Conservation (phyloP, 1,284 basidiomycete genomes). For the Wolfiporia cocos region DNA sequence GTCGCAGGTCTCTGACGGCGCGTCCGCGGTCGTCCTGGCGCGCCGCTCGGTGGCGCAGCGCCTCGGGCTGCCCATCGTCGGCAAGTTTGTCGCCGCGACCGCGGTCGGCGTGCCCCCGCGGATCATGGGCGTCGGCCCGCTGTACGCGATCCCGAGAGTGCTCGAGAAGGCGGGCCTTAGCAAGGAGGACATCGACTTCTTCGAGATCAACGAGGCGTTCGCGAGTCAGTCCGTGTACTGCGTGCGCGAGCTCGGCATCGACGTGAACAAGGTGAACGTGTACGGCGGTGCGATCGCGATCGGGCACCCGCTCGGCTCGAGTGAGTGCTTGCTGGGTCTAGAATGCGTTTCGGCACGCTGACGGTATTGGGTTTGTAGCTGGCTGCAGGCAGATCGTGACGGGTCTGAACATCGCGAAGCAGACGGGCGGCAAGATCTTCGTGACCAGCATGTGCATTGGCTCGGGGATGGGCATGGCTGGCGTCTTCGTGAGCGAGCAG, state of each 20-base stretch:
- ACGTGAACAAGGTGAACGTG: conserved; percentile 79
- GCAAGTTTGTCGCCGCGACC: conserved; percentile 82
- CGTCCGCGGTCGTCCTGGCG: conserved; percentile 89
- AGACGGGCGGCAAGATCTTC: conserved; percentile 71
- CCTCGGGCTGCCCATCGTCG: conserved; percentile 86
- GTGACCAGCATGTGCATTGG: conserved; percentile 97
- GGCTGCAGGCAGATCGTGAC: conserved; percentile 89
- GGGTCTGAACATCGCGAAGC: conserved; percentile 77
- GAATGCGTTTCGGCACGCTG: not conserved
- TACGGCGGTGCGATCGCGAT: conserved; percentile 89
- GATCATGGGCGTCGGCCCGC: conserved; percentile 90
- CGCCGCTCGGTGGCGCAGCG: conserved; percentile 84
- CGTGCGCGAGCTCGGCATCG: conserved; percentile 71
- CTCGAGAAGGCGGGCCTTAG: conserved; percentile 71
- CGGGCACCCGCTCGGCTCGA: conserved; percentile 80
- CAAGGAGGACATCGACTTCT: conserved; percentile 84
- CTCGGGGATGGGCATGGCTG: conserved; percentile 84
- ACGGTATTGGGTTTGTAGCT: conserved; percentile 37
- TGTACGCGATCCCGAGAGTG: conserved; percentile 82
- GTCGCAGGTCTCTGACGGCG: conserved; percentile 96
- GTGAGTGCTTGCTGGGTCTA: conserved; percentile 36
- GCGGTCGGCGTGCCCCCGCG: conserved; percentile 84
- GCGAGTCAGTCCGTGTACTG: conserved; percentile 84
- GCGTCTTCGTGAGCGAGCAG: conserved; percentile 82
- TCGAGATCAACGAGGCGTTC: conserved; percentile 94